Conservation (phyloP, 352 stramenopile species). For the Pythium sp. region DNA sequence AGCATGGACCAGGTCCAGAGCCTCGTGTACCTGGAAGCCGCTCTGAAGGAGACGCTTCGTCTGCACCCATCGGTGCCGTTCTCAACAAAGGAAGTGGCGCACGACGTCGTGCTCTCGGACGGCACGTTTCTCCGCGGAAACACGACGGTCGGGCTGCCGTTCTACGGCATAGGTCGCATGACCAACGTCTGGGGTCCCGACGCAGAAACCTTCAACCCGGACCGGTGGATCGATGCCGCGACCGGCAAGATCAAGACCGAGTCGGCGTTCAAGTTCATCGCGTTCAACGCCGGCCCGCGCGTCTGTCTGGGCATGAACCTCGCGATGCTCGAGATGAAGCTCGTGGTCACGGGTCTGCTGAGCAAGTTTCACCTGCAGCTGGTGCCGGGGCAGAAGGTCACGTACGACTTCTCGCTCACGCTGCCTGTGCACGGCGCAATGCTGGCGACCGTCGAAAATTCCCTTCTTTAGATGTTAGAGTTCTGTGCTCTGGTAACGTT, state of each 20-base stretch:
- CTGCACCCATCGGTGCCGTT: constrained; percentile 51
- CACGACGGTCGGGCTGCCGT: constrained; percentile 31
- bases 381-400: constrained; percentile 27
- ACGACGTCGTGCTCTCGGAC: constrained; percentile 58
- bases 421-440: constrained; percentile 36
- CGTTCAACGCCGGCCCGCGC: constrained; percentile 72
- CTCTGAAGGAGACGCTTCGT: constrained; percentile 53
- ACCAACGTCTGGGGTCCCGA: constrained; percentile 61
- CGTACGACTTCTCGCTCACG: constrained; percentile 51
- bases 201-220: constrained; percentile 52
- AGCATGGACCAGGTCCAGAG: constrained; percentile 24
- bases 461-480: not conserved
- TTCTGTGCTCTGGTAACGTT: not conserved
- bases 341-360: constrained; percentile 56
- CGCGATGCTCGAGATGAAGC: constrained; percentile 84
- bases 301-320: constrained; percentile 71
- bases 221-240: constrained; percentile 57
- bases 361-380: constrained; percentile 54
- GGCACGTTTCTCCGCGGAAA: constrained; percentile 50
- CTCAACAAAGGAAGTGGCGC: constrained; percentile 26
- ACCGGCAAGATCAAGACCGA: constrained; percentile 30
- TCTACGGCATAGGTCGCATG: constrained; percentile 58
- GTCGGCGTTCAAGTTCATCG: constrained; percentile 59
- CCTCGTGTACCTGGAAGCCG: constrained; percentile 11
- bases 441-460: not conserved